Base-by-base conservation (phyloP, 129 eudicot genomes). In the Helichrysum umbraculigerum region DNA sequence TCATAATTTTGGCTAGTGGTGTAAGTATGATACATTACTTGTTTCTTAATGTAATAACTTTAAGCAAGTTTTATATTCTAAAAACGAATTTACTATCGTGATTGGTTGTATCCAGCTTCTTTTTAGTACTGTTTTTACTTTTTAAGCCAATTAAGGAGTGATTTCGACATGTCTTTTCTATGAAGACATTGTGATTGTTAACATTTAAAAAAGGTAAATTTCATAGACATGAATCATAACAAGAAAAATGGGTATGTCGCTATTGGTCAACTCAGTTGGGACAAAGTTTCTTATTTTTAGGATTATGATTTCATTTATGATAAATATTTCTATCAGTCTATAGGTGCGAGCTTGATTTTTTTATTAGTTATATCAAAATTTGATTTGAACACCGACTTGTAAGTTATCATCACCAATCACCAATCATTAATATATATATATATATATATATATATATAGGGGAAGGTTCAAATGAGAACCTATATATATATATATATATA, bases 1-100 rank as follows among this genome's bases (percentile, higher is more conserved):
- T 71, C 66, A 71, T 71, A 54, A 20, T 19, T 70, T 70, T 78
- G 71, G 62, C 44, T 30, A 59, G 71, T 70, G 76, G 71, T 41
- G 51, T 41, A 78, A 30, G 33, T 19, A 71, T 71, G 5, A 78
- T 20, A 41, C 71, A 50, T 52, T 25, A 25, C 0, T 33, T 50
- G 7, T 71, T 41, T 70, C 7, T 60, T 61, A 6, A 28, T 25
- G 12, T 39, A 59, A 59, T 5, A 59, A 21, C 28, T 35, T 16
- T 15, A 60, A 12, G 56, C 39, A 15, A 17, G 3, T 16, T 16
- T 66, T 17, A 67, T n/a, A 67, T 65, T 61, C 11, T 29, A 7
- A 0, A 16, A 60, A 60, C 11, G 21, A 11, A 60, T 25, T 5
- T 7, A 61, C 30, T 14, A 12, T 12, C 10, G 66, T 29, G 41